Percentiles rank a stretch among this genome's conserved stretches.
phyloP scores from a whole-genome alignment of 2,329 filamentous ascomycete genomes.

The Aspergillus quadrilineatus region DNA sequence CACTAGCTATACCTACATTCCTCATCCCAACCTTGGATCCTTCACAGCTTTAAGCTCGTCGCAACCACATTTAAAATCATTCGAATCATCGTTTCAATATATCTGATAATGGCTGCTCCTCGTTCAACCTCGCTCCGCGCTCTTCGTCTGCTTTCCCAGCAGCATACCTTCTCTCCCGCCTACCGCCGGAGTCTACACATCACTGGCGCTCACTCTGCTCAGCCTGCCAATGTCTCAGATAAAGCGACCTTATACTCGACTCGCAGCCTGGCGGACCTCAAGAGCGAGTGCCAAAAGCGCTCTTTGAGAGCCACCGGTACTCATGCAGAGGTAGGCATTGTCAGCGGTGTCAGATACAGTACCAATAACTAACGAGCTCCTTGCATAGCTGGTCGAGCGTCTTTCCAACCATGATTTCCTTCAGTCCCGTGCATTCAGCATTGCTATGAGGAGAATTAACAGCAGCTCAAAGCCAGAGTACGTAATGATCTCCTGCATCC shows the following conservation, averaged over 20 bases:
- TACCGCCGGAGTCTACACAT: slow-evolving; percentile 57
- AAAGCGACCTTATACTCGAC: slow-evolving; percentile 53
- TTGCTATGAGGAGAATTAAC: slow-evolving; percentile 52
- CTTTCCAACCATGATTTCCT: slow-evolving; percentile 55
- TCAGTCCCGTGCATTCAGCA: slow-evolving; percentile 55
- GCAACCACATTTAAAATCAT: neutral
- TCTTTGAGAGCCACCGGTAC: slow-evolving; percentile 48
- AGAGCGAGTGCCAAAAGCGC: slow-evolving; percentile 52
- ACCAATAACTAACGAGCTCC: slow-evolving; percentile 6
- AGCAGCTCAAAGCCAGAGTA: slow-evolving; percentile 42
- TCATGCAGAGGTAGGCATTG: slow-evolving; percentile 49
- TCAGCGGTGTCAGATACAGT: neutral
- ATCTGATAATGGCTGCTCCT: slow-evolving; percentile 43
- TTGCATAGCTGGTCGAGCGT: slow-evolving; percentile 49
- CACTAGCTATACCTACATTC: slow-evolving; percentile 16
- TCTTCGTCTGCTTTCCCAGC: slow-evolving; percentile 44
- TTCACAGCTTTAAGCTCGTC: slow-evolving; percentile 4
- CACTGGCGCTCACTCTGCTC: slow-evolving; percentile 59
- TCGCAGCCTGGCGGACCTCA: slow-evolving; percentile 52
- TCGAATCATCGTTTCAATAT: neutral
- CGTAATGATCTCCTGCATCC: slow-evolving; percentile 16
- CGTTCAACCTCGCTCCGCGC: slow-evolving; percentile 47
- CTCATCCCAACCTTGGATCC: slow-evolving; percentile 10
- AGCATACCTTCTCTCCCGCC: slow-evolving; percentile 32
- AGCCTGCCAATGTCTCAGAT: slow-evolving; percentile 51